Evolutionary conservation across 495 filamentous ascomycete species (phyloP).

Genomic region (Lophiotrema nucula): DNA sequence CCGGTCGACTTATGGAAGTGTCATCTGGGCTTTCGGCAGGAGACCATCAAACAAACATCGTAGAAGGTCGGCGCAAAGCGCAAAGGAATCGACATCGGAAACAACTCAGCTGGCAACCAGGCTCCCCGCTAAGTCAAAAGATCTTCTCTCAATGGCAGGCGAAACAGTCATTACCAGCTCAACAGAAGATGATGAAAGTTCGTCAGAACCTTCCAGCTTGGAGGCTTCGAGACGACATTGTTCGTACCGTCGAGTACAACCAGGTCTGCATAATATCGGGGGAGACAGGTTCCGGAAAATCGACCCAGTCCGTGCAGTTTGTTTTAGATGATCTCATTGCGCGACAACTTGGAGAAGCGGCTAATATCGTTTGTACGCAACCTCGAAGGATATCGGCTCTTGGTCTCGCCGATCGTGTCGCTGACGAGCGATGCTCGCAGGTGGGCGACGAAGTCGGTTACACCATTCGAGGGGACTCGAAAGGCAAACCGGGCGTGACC

Average conservation of each 20-base stretch:
- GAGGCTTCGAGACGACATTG: constrained; percentile 72
- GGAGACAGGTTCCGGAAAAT: constrained; percentile 95
- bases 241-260: constrained; percentile 66
- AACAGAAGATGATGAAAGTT: constrained; percentile 67
- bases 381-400: constrained; percentile 92
- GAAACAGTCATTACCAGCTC: constrained; percentile 54
- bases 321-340: constrained; percentile 88
- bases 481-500: constrained; percentile 62
- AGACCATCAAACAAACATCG: constrained; percentile 7
- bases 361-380: constrained; percentile 96
- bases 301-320: constrained; percentile 95
- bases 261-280: constrained; percentile 96
- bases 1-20: constrained; percentile 79
- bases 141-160: constrained; percentile 54
- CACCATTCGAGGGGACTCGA: constrained; percentile 89
- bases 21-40: constrained; percentile 63
- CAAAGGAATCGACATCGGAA: constrained; percentile 22
- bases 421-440: constrained; percentile 77
- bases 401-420: constrained; percentile 89
- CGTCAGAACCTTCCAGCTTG: constrained; percentile 82
- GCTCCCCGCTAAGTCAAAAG: constrained; percentile 45
- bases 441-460: constrained; percentile 93
- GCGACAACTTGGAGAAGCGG: constrained; percentile 65
- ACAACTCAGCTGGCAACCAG: constrained; percentile 41
- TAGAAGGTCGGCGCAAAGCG: constrained; percentile 28